phyloP scores from a whole-genome alignment of 805 yeast genomes.

The Ogataea ramenticola region DNA sequence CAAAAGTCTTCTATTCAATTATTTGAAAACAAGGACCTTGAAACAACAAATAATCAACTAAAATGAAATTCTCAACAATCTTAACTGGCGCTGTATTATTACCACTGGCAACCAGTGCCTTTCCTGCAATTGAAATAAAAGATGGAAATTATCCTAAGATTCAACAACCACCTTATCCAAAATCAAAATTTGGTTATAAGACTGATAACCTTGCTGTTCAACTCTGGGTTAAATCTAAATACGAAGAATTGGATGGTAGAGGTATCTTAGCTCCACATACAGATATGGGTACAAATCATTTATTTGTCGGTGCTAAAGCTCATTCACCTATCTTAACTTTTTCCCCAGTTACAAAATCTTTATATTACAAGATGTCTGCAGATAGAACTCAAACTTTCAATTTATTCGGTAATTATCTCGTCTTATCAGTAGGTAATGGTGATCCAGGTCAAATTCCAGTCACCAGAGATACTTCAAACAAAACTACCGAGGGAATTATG shows the following conservation, averaged over 20 bases:
- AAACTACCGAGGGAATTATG: conserved; percentile 9
- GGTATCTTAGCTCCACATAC: conserved; percentile 28
- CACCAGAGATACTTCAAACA: background rate
- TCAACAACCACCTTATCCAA: background rate
- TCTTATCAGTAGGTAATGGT: background rate
- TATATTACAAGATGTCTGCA: background rate
- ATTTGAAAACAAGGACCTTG: too few relatives aligned
- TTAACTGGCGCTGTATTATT: too few relatives aligned
- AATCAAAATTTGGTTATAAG: background rate
- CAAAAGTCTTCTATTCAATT: too few relatives aligned
- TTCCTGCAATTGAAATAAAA: too few relatives aligned
- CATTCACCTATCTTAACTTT: conserved; percentile 10
- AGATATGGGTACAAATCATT: conserved; percentile 36
- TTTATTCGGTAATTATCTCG: background rate
- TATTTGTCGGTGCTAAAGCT: conserved; percentile 20
- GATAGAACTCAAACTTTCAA: background rate
- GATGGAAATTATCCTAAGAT: too few relatives aligned
- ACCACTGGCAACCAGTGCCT: too few relatives aligned
- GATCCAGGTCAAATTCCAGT: background rate
- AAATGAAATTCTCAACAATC: too few relatives aligned
- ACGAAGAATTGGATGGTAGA: conserved; percentile 16
- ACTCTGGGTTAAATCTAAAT: conserved; percentile 14
- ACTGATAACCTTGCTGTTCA: conserved; percentile 2
- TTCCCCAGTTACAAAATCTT: background rate
- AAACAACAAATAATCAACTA: too few relatives aligned